Percentiles rank a stretch among this genome's conserved stretches.
Evolutionary conservation across 345 rosid genomes (phyloP).

Genomic region (Salix exigua): DNA sequence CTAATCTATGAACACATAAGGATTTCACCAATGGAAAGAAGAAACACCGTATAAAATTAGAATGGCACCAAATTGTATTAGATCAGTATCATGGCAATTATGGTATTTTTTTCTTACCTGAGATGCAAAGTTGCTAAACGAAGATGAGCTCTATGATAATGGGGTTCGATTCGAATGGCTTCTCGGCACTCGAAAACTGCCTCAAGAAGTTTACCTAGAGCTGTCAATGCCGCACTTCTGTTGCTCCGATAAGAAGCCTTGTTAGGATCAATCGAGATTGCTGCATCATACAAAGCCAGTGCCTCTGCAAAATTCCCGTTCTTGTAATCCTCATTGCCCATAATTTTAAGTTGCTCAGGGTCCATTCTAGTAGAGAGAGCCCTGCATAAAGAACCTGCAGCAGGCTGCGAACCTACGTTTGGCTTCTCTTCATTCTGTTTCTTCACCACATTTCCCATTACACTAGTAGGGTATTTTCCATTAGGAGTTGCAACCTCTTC

Average conservation of each 20-base stretch:
- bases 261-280: conserved; percentile 78
- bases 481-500: conserved; percentile 18
- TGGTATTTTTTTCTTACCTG: conserved; percentile 38
- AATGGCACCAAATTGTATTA: background rate
- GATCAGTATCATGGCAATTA: background rate
- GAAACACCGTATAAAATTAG: background rate
- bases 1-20: conserved; percentile 50
- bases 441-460: conserved; percentile 50
- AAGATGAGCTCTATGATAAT: conserved; percentile 87
- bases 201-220: conserved; percentile 75
- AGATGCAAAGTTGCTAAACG: conserved; percentile 77
- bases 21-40: background rate
- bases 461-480: conserved; percentile 37
- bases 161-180: conserved; percentile 82
- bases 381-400: conserved; percentile 58
- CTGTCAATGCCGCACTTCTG: conserved; percentile 85
- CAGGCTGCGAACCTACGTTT: background rate
- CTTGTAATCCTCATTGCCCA: conserved; percentile 98
- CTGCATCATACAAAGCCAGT: conserved; percentile 85
- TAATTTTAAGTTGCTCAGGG: conserved; percentile 82
- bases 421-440: conserved; percentile 26
- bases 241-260: conserved; percentile 91
- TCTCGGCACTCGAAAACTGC: conserved; percentile 91
- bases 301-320: conserved; percentile 86
- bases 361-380: conserved; percentile 92